Base-by-base conservation (phyloP, 768 basidiomycete species). In the Pisolithus microcarpus region DNA sequence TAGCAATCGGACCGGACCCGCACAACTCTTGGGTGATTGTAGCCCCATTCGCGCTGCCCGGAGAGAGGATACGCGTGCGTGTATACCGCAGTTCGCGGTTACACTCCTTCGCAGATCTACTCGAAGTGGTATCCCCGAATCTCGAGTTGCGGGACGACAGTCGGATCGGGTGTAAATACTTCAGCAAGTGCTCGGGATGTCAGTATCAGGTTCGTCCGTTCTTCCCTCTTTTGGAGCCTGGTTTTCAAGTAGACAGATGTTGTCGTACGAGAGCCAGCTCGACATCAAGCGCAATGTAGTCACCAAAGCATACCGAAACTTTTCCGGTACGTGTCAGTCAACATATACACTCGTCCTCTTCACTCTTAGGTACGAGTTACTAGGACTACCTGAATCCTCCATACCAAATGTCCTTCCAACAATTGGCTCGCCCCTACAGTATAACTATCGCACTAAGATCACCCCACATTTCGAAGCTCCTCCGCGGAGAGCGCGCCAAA, bases 381-480 rank as follows among this genome's bases (percentile, higher is more conserved):
- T 18, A 51, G 87, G 74, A 24, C 72, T 96, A 0, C 67, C 79
- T 3, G 61, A 74, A 2, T 62, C 75, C 0, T 65, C 72, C 0
- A 69, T 95, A 1, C 93, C 95, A 7, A 48, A 65, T 0, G 81
- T 92, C 18, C 75, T 77, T 37, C 68, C 82, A 0, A 96, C 93
- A 0, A 82, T 92, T 7, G 78, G 81, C n/a, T 92, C 90, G 0
- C 96, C 95, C 0, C 73, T 89, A 45, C 82, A 94, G 49, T 97
- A 95, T 64, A 80, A 77, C 47, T 99, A 99, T 65, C 82, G 95
- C 30, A 99, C 96, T 2, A 99, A 99, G 70, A 84, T 99, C 48
- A 97, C 96, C 0, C 96, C 96, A 0, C 96, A 99, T 65, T 98
- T 98, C 54, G 89, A 93, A 21, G 78, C 83, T 0, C 84, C 91